These are phyloP conservation scores for Leishmania braziliensis DNA, from an alignment of 208 protist species.

Conservation along the genomic window DNA sequence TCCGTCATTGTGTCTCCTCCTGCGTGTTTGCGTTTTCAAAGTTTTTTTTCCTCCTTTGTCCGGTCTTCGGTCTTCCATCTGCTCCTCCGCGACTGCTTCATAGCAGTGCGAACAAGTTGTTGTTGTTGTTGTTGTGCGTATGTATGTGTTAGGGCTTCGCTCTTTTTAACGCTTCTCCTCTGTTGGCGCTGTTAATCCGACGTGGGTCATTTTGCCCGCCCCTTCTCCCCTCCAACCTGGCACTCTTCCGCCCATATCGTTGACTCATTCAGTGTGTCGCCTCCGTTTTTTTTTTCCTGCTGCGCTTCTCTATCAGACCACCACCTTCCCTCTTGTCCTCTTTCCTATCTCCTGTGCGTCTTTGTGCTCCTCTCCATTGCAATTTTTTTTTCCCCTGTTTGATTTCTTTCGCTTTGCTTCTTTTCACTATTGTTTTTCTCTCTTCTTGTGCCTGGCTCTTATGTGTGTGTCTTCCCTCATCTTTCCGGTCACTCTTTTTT, in stretches of 20 bases:
- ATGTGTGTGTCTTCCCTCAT: constrained; percentile 7
- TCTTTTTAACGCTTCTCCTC: neutral
- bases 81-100: neutral
- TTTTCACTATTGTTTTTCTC: neutral
- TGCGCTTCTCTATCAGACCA: constrained; percentile 4
- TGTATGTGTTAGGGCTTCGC: neutral
- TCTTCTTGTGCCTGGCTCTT: neutral
- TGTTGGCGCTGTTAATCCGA: neutral
- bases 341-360: neutral
- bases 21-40: neutral
- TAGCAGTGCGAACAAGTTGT: neutral
- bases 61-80: neutral
- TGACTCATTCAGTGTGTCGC: neutral
- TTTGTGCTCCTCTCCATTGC: too few relatives aligned
- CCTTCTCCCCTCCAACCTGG: neutral
- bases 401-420: neutral
- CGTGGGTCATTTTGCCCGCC: neutral
- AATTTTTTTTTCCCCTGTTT: neutral
- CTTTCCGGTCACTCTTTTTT: neutral
- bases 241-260: neutral
- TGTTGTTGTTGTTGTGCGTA: neutral
- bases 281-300: neutral
- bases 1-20: neutral
- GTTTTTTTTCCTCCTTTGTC: neutral
- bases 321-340: neutral